Base-by-base conservation (phyloP, 306 rosid genomes). In the Cicer judaicum region DNA sequence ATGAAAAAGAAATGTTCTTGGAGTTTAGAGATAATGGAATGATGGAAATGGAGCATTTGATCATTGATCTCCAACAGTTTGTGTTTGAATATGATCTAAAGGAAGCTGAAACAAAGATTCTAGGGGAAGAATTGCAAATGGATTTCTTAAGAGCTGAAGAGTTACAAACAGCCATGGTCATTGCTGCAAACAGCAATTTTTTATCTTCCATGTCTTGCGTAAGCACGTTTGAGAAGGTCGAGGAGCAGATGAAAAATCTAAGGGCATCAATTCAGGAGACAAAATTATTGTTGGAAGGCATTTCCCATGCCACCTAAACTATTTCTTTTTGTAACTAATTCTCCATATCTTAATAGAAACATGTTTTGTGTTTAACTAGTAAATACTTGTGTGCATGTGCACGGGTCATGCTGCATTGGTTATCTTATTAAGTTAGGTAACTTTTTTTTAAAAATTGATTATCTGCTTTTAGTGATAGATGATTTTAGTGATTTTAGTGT, bases 101-200 rank as follows among this genome's bases (percentile, higher is more conserved):
- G 78, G 84, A 79, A 53, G 86, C 86, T 61, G 86, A 82, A 72
- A 76, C 67, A 29, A 79, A 61, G 77, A 61, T 87, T 43, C 73
- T 92, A 76, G 96, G 80, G 83, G 96, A 87, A 82, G 96, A 92
- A 61, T 80, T 87, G 70, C 83, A 79, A 62, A 70, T 59, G 38
- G 87, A 82, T 64, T 74, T 34, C 5, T 36, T 39, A 74, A 87
- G 84, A 82, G 69, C 81, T 7, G 81, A 81, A 66, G 90, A 92
- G 65, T 52, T 90, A 54, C 81, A 72, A 29, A 68, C 19, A 53
- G 84, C 83, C 0, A 88, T 82, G 80, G 78, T 77, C 53, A n/a
- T 57, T 48, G 90, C 86, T n/a, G 72, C 85, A 6, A 72, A 80
- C 73, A 81, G 84, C 84, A 81, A 29, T 64, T 66, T 87, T 52